Conservation (phyloP, 768 basidiomycete genomes). For the Inosperma sp. region DNA sequence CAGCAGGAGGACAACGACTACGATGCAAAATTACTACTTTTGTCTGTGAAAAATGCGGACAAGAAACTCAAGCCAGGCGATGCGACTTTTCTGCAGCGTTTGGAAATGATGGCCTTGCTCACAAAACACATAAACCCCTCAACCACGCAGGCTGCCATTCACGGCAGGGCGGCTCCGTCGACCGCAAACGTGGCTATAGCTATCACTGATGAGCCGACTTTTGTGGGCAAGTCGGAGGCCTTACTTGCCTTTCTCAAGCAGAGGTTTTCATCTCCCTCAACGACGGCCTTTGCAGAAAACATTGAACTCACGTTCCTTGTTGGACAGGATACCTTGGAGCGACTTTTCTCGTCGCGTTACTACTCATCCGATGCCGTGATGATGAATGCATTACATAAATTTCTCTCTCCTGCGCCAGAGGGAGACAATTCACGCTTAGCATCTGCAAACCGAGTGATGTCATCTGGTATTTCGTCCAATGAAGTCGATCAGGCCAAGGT, state of each 20-base stretch:
- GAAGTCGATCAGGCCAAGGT: constrained; percentile 10
- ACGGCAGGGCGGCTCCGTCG: background rate
- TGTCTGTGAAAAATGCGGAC: constrained; percentile 85
- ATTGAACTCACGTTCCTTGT: constrained; percentile 64
- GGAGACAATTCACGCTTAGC: constrained; percentile 60
- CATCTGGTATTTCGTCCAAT: constrained; percentile 7
- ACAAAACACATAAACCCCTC: constrained; percentile 38
- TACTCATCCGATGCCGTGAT: constrained; percentile 58
- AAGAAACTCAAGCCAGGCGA: constrained; percentile 69
- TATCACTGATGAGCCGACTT: constrained; percentile 82
- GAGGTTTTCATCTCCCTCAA: constrained; percentile 27
- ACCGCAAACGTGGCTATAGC: constrained; percentile 63
- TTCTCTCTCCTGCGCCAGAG: constrained; percentile 46
- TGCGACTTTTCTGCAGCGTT: constrained; percentile 68
- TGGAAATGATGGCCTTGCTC: constrained; percentile 83
- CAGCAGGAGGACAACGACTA: constrained; percentile 35
- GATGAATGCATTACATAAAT: constrained; percentile 47
- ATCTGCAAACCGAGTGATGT: constrained; percentile 51
- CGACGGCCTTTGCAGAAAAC: constrained; percentile 11
- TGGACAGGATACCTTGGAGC: constrained; percentile 81
- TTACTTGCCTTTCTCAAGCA: constrained; percentile 49
- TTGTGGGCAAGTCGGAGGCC: constrained; percentile 71
- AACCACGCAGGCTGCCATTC: background rate
- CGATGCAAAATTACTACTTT: constrained; percentile 71
- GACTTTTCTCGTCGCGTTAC: constrained; percentile 72